Evolutionary conservation across 2,329 filamentous ascomycete species (phyloP).

Genomic region (Dothiorella sarmentorum): DNA sequence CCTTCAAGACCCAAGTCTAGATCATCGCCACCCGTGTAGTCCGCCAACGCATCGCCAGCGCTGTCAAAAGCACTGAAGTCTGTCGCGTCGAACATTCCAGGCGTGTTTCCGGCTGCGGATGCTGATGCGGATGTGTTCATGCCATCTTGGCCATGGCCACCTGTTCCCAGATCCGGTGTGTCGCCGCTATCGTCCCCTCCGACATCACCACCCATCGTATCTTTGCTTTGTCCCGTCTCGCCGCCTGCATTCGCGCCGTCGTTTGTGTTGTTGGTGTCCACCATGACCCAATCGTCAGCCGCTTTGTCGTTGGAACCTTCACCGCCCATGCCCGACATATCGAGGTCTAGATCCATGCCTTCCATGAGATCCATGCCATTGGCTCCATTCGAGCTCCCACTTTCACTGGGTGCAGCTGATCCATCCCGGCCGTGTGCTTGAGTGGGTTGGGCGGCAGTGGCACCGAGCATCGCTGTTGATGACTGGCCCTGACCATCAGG

Average conservation of each 20-base stretch:
- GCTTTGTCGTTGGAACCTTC: constrained; percentile 28
- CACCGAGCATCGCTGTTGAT: constrained; percentile 48
- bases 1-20: constrained; percentile 38
- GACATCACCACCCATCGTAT: constrained; percentile 22
- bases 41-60: constrained; percentile 39
- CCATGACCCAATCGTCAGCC: constrained; percentile 34
- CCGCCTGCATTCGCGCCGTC: constrained; percentile 5
- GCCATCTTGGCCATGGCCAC: not conserved
- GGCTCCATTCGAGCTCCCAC: constrained; percentile 26
- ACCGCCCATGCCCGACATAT: constrained; percentile 56
- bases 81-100: constrained; percentile 38
- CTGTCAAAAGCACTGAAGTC: constrained; percentile 38
- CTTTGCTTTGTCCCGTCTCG: constrained; percentile 22
- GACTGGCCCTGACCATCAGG: constrained; percentile 45
- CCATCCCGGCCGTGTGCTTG: not conserved
- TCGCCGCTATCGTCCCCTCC: constrained; percentile 2
- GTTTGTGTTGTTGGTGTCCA: constrained; percentile 21
- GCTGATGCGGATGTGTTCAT: constrained; percentile 7
- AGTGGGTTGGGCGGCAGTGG: not conserved
- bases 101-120: constrained; percentile 27
- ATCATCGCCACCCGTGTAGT: constrained; percentile 34
- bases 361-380: constrained; percentile 29
- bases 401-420: constrained; percentile 21
- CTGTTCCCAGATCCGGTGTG: not conserved
- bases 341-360: constrained; percentile 44